phyloP scores from a whole-genome alignment of 2,329 filamentous ascomycete species.

The Aurifilum marmelostoma region DNA sequence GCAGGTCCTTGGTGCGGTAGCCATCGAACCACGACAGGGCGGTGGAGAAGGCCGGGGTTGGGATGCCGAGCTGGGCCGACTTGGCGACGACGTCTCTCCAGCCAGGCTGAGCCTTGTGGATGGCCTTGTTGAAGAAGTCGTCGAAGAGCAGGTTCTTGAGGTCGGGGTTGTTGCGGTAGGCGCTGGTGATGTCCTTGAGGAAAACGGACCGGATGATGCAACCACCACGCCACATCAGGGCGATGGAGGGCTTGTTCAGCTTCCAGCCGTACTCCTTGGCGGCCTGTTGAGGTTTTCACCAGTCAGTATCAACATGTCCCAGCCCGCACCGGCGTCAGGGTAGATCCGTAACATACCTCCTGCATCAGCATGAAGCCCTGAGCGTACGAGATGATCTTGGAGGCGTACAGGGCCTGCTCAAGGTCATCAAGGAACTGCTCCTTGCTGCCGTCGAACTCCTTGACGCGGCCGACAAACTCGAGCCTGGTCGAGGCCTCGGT shows the following conservation, averaged over 20 bases:
- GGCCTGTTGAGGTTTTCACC: slow-evolving; percentile 58
- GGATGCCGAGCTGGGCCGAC: slow-evolving; percentile 91
- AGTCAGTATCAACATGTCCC: slow-evolving; percentile 28
- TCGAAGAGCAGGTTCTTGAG: slow-evolving; percentile 98
- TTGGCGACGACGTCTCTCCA: slow-evolving; percentile 93
- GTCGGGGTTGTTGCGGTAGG: slow-evolving; percentile 91
- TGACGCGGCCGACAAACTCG: slow-evolving; percentile 70
- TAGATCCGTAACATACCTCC: slow-evolving; percentile 69
- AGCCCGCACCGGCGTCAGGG: neutral
- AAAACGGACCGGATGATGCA: slow-evolving; percentile 99
- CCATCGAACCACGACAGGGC: slow-evolving; percentile 98
- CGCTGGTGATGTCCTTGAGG: slow-evolving; percentile 98
- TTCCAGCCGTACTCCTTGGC: slow-evolving; percentile 97
- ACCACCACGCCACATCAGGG: slow-evolving; percentile 99
- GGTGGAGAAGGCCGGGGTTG: slow-evolving; percentile 94
- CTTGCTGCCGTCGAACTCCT: slow-evolving; percentile 87
- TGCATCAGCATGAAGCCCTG: slow-evolving; percentile 99
- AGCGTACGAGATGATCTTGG: slow-evolving; percentile 99
- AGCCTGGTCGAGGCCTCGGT: slow-evolving; percentile 78
- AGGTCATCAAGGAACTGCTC: slow-evolving; percentile 94
- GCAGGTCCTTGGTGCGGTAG: slow-evolving; percentile 95
- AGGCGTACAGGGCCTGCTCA: slow-evolving; percentile 98
- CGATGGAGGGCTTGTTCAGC: slow-evolving; percentile 99
- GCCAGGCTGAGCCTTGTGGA: slow-evolving; percentile 91
- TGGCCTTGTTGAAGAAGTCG: slow-evolving; percentile 99